These are phyloP conservation scores for Mallotus japonicus DNA, from an alignment of 441 rosid species.

Conservation along the genomic window DNA sequence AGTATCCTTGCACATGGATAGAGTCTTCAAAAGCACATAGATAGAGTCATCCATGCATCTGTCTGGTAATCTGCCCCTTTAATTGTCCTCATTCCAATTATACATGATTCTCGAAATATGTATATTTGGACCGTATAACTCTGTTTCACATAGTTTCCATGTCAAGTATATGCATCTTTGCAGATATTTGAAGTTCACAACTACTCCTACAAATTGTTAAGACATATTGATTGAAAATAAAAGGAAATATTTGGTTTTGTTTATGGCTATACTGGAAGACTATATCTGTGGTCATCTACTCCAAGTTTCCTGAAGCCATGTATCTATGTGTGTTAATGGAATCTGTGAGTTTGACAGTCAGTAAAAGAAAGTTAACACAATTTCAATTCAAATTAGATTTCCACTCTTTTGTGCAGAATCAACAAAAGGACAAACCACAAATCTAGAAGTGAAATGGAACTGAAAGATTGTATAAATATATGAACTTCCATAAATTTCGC, in stretches of 20 bases:
- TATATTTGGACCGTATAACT: not conserved
- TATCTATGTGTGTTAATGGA: no score
- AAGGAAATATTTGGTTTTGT: no score
- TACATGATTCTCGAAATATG: not conserved
- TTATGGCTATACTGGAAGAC: no score
- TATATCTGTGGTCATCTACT: no score
- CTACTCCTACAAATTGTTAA: not conserved
- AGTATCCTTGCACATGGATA: not conserved
- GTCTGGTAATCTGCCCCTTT: not conserved
- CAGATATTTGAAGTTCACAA: not conserved
- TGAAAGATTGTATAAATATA: not conserved
- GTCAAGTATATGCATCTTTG: not conserved
- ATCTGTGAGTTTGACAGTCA: no score
- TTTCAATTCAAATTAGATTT: no score
- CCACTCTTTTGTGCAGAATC: no score
- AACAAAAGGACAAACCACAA: not conserved
- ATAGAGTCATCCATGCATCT: not conserved
- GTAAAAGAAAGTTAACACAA: no score
- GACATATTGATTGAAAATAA: no score
- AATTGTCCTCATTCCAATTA: not conserved
- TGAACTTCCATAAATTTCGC: not conserved
- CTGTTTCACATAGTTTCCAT: not conserved
- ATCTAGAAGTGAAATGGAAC: not conserved
- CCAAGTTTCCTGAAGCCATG: no score
- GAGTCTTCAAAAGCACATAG: not conserved